These are phyloP conservation scores for Gynochthodes officinalis DNA, from an alignment of 257 asterid genomes.

Conservation along the genomic window DNA sequence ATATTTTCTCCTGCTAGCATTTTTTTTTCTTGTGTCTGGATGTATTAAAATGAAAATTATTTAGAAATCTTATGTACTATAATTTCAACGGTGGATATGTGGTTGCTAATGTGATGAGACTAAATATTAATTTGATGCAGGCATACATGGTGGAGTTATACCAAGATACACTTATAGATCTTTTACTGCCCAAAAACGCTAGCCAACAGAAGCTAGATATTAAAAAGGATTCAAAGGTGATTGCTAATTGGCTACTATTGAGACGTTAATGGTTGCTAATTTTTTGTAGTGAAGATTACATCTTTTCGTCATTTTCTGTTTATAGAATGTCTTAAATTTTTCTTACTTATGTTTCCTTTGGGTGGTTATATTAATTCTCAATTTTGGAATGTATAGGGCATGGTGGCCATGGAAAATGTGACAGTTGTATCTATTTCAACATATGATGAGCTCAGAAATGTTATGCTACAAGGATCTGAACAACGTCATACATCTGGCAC, in stretches of 20 bases:
- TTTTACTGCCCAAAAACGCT: conserved; percentile 66
- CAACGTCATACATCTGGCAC: conserved; percentile 91
- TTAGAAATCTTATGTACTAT: not conserved
- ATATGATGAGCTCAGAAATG: conserved; percentile 56
- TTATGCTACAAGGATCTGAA: conserved; percentile 79
- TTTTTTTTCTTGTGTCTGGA: not conserved
- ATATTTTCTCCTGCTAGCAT: not conserved
- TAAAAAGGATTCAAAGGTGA: conserved; percentile 90
- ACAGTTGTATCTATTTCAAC: conserved; percentile 64
- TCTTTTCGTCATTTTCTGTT: not conserved
- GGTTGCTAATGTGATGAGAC: conserved; percentile 2
- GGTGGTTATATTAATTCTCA: not conserved
- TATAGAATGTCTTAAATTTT: not conserved
- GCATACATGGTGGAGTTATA: conserved; percentile 94
- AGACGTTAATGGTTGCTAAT: conserved; percentile 1
- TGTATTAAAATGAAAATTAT: not conserved
- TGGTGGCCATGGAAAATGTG: conserved; percentile 89
- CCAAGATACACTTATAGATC: conserved; percentile 85
- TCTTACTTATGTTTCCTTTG: not conserved
- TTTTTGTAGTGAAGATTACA: not conserved
- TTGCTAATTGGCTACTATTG: not conserved
- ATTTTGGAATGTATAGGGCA: conserved; percentile 50
- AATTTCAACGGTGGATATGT: not conserved
- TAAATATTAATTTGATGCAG: conserved; percentile 37
- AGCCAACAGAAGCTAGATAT: conserved; percentile 77